Base-by-base conservation (phyloP, 805 yeast genomes). In the Sugiyamaella americana region DNA sequence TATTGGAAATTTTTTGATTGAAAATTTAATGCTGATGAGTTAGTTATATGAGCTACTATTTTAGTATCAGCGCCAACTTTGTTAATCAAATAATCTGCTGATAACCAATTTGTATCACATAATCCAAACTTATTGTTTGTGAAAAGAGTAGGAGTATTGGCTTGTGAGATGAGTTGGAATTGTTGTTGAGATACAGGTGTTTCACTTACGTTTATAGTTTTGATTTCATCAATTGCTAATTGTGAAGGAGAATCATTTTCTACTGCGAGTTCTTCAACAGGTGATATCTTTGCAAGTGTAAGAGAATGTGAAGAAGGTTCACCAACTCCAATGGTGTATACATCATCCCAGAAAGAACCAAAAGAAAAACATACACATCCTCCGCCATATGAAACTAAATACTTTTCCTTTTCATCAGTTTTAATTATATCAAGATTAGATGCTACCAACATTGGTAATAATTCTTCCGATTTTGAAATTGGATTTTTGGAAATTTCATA, bases 281-380 rank as follows among this genome's bases (percentile, higher is more conserved):
- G n/a, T n/a, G n/a, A n/a, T n/a, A n/a, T n/a, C n/a, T n/a, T n/a
- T n/a, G n/a, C n/a, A n/a, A n/a, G n/a, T n/a, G n/a, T n/a, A n/a
- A n/a, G n/a, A n/a, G n/a, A n/a, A n/a, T n/a, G n/a, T 8, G 32
- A 26, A 8, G 32, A 8, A 8, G 32, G 11, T 16, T 35, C 18
- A 5, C 20, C 37, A 5, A 35, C 8, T 5, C 37, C 20, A 10
- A 35, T 16, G 11, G 37, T 16, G 18, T 10, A 13, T 13, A 10
- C 19, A 21, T 59, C 59, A 43, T 75, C 75, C 73, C 76, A 73
- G 18, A 70, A 71, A 0, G 81, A 69, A 0, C 95, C 95, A 65
- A 84, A 86, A 0, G 89, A 83, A 53, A 82, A 85, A 58, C 94
- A 85, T 1, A 84, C 87, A 0, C 84, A 89, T 2, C 94, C 94